A percentile compares a stretch with the other conserved stretches of the same genome.
phyloP scores from a whole-genome alignment of 257 asterid species.

The Capsicum rhomboideum region DNA sequence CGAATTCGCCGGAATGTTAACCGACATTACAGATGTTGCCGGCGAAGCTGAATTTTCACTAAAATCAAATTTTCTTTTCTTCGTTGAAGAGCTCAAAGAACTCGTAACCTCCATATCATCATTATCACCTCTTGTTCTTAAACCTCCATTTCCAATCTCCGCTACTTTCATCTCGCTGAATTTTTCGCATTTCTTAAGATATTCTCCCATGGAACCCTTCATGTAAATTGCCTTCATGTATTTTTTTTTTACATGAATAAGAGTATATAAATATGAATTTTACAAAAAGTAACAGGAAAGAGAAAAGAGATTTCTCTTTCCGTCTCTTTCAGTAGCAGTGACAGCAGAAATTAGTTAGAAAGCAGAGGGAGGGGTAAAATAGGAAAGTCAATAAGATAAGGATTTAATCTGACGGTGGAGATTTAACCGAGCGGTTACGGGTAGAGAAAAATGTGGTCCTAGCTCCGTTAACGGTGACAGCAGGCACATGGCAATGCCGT shows the following conservation, averaged over 20 bases:
- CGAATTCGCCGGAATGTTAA: slow-evolving; percentile 1
- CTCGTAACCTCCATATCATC: slow-evolving; percentile 27
- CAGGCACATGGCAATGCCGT: slow-evolving; percentile 83
- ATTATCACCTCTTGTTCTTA: slow-evolving; percentile 13
- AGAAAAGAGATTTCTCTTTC: not conserved
- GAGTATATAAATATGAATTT: not conserved
- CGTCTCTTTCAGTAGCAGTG: not conserved
- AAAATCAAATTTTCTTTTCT: slow-evolving; percentile 44
- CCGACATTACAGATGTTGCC: slow-evolving; percentile 30
- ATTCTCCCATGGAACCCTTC: slow-evolving; percentile 16
- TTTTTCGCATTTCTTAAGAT: slow-evolving; percentile 29
- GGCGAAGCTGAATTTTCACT: slow-evolving; percentile 32
- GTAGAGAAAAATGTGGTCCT: slow-evolving; percentile 79
- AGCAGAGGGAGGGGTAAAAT: slow-evolving; percentile 26
- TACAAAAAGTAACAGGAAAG: not conserved
- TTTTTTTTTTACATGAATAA: not conserved
- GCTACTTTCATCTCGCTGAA: not conserved
- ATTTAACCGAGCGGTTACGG: slow-evolving; percentile 56
- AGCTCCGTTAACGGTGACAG: slow-evolving; percentile 89
- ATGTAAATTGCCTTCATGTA: not conserved
- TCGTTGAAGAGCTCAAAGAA: slow-evolving; percentile 23
- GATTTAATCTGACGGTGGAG: not conserved
- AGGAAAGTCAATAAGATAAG: not conserved
- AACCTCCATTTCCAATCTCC: slow-evolving; percentile 5
- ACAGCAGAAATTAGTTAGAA: slow-evolving; percentile 1